Percentiles rank a stretch among this genome's conserved stretches.
These are phyloP conservation scores for Myxozyma neotropica DNA, from an alignment of 805 yeast species.

Conservation along the genomic window DNA sequence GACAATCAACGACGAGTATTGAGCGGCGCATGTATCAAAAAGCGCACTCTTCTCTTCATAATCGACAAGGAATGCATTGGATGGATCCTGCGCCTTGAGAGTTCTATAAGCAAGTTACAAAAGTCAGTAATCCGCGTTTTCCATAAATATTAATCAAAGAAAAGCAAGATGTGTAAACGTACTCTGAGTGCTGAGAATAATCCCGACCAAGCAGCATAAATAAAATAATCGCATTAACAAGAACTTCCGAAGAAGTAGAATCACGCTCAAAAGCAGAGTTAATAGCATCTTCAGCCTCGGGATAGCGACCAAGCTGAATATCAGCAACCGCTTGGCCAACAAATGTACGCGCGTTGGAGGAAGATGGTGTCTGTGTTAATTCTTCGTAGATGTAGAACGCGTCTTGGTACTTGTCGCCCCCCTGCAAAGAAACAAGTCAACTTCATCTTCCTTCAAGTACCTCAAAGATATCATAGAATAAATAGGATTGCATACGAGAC, in stretches of 20 bases:
- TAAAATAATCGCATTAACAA: conserved; percentile 67
- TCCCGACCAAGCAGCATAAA: conserved; percentile 58
- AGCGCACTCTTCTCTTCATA: conserved; percentile 60
- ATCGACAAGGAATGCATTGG: conserved; percentile 62
- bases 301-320: conserved; percentile 73
- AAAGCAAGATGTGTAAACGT: neutral
- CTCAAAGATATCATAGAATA: conserved; percentile 50
- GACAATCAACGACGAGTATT: conserved; percentile 46
- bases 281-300: conserved; percentile 71
- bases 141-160: neutral
- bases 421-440: conserved; percentile 20
- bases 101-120: conserved; percentile 40
- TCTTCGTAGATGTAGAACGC: conserved; percentile 65
- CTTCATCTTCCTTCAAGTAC: neutral
- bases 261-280: conserved; percentile 48
- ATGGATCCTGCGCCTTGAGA: conserved; percentile 53
- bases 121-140: conserved; percentile 42
- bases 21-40: conserved; percentile 70
- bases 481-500: conserved; percentile 48
- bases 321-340: conserved; percentile 72
- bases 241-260: conserved; percentile 45
- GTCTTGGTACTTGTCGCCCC: conserved; percentile 44
- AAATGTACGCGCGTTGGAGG: conserved; percentile 54
- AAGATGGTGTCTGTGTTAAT: conserved; percentile 59
- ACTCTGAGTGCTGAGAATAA: conserved; percentile 27